These are phyloP conservation scores for Wilhelminamyces savonicus DNA, from an alignment of 805 yeast species.

Conservation along the genomic window DNA sequence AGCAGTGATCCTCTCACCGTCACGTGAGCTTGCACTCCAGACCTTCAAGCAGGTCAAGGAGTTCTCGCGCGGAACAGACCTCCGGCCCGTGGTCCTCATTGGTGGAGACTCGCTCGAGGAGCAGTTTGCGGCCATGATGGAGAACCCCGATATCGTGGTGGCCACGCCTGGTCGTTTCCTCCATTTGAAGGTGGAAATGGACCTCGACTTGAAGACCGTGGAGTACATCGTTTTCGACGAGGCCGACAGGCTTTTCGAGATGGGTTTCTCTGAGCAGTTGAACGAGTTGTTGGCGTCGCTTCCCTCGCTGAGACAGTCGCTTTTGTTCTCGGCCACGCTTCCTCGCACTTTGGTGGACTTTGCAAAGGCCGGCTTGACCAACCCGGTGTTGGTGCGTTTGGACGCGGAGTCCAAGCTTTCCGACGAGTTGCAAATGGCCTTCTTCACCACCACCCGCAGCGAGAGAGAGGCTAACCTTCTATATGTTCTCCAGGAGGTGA, in stretches of 20 bases:
- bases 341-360: conserved; percentile 91
- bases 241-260: conserved; percentile 93
- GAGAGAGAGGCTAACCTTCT: conserved; percentile 88
- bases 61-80: conserved; percentile 75
- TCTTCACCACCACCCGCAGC: conserved; percentile 68
- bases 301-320: conserved; percentile 79
- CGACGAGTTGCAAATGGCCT: conserved; percentile 86
- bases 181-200: conserved; percentile 95
- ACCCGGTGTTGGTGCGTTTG: conserved; percentile 86
- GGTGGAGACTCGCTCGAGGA: conserved; percentile 99
- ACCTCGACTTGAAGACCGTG: conserved; percentile 69
- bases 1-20: conserved; percentile 86
- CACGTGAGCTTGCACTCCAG: conserved; percentile 93
- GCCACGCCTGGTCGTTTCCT: conserved; percentile 98
- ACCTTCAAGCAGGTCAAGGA: conserved; percentile 86
- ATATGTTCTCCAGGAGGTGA: conserved; percentile 72
- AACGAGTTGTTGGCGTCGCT: conserved; percentile 81
- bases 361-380: conserved; percentile 92
- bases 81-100: conserved; percentile 73
- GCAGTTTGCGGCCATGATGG: conserved; percentile 87
- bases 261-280: conserved; percentile 92
- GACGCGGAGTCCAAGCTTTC: conserved; percentile 91
- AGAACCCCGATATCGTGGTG: conserved; percentile 88
- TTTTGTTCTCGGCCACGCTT: conserved; percentile 89
- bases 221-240: conserved; percentile 95